Evolutionary conservation across 257 asterid genomes (phyloP).

Genomic region (Solanum paucissectum): DNA sequence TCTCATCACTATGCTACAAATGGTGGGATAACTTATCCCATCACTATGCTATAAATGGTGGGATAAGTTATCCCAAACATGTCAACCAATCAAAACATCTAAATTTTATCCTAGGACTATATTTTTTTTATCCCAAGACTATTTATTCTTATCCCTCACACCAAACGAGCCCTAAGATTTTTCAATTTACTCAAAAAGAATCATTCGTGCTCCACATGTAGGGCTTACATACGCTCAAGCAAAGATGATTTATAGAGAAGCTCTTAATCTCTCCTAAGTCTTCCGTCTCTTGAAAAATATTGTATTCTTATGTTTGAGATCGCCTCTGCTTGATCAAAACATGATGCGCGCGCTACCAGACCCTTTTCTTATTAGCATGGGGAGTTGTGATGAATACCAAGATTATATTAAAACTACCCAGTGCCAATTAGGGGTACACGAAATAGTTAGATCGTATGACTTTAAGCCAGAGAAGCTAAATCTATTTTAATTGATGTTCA

Average conservation of each 20-base stretch:
- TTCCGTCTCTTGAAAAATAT: not conserved
- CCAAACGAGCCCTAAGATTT: not conserved
- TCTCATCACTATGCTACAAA: no score
- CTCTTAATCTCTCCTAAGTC: fast-evolving
- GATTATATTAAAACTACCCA: not conserved
- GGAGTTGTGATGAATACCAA: fast-evolving
- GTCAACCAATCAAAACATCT: no score
- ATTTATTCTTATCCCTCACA: no score
- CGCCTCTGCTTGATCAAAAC: not conserved
- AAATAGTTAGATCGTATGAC: not conserved
- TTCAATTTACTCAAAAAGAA: not conserved
- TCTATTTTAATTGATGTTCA: no score
- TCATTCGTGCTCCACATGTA: not conserved
- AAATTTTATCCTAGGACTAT: no score
- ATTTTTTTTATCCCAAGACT: no score
- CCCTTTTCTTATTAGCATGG: not conserved
- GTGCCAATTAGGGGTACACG: not conserved
- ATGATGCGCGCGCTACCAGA: not conserved
- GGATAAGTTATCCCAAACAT: no score
- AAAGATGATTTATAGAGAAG: not conserved
- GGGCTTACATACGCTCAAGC: not conserved
- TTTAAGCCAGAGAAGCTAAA: no score
- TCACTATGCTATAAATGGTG: no score
- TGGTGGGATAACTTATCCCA: no score
- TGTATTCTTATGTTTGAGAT: not conserved